A percentile compares a stretch with the other conserved stretches of the same genome.
Conservation (phyloP, 352 stramenopile genomes). For the Pseudoperonospora humuli region DNA sequence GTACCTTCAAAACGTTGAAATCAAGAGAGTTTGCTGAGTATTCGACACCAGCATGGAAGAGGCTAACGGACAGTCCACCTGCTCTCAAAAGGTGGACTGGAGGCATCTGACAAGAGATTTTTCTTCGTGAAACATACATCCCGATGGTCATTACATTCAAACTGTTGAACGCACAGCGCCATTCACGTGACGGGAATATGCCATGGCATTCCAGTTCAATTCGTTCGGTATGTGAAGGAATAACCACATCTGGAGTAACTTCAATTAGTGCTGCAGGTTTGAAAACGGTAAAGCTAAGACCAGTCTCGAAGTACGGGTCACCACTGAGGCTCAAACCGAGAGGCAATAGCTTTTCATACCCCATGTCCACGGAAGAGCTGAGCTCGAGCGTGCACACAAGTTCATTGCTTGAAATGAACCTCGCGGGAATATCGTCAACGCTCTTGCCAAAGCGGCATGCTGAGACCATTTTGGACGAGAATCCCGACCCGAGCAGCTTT, state of each 20-base stretch:
- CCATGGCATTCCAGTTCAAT: constrained; percentile 18
- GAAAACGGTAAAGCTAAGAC: constrained; percentile 25
- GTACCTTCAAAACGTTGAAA: constrained; percentile 19
- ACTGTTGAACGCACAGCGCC: constrained; percentile 24
- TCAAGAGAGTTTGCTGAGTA: constrained; percentile 22
- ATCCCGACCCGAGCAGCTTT: constrained; percentile 15
- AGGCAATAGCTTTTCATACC: constrained; percentile 1
- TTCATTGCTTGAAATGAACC: constrained; percentile 11
- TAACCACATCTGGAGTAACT: constrained; percentile 16
- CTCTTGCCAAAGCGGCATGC: constrained; percentile 25
- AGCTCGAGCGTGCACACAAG: constrained; percentile 13
- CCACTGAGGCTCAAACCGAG: constrained; percentile 29
- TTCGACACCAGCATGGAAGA: constrained; percentile 13
- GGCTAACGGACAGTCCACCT: constrained; percentile 6
- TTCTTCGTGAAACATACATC: constrained; percentile 12
- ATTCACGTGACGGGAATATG: constrained; percentile 14
- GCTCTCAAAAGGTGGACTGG: constrained; percentile 2
- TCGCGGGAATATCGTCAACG: constrained; percentile 4
- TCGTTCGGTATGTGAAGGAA: constrained; percentile 14
- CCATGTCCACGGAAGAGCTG: neutral
- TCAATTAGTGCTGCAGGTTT: constrained; percentile 12
- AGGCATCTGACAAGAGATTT: constrained; percentile 19
- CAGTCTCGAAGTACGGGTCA: constrained; percentile 23
- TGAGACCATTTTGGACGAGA: constrained; percentile 9
- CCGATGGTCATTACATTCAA: constrained; percentile 25